Percentiles rank a stretch among this genome's conserved stretches.
Conservation (phyloP, 495 filamentous ascomycete species). For the Penicillium cinerascens region DNA sequence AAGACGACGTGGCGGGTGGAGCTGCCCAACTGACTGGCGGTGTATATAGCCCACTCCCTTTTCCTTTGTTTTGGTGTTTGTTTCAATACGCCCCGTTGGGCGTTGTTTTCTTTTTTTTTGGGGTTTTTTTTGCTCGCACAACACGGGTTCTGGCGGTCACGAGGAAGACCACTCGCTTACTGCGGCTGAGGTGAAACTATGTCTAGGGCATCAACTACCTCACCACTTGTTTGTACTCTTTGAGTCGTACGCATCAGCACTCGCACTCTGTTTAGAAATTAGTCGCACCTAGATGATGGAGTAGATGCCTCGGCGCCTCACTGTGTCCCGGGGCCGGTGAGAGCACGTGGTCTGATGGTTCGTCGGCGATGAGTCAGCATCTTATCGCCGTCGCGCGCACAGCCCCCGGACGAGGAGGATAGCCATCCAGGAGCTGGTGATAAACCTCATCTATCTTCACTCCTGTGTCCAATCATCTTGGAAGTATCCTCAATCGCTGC, state of each 20-base stretch:
- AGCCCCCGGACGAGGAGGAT: neutral
- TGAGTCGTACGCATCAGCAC: neutral
- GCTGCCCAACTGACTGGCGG: neutral
- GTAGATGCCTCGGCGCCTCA: too few relatives aligned
- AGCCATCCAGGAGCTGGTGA: slow-evolving; percentile 26
- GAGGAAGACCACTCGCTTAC: neutral
- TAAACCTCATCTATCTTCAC: slow-evolving; percentile 10
- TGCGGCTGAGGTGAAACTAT: neutral
- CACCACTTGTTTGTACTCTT: neutral
- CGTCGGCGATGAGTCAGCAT: slow-evolving; percentile 10
- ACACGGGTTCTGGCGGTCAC: neutral
- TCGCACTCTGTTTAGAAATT: neutral
- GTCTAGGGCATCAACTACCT: neutral
- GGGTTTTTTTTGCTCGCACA: neutral
- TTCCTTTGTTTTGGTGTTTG: neutral
- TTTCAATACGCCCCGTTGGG: neutral
- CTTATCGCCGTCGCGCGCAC: slow-evolving; percentile 3
- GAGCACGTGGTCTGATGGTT: too few relatives aligned
- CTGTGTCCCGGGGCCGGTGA: too few relatives aligned
- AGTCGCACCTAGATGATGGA: neutral
- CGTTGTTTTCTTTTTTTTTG: neutral
- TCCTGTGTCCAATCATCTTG: slow-evolving; percentile 19
- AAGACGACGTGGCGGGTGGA: slow-evolving; percentile 16
- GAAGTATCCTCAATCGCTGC: slow-evolving; percentile 3
- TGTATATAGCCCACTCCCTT: neutral